These are phyloP conservation scores for Umbilicus rupestris DNA, from an alignment of 164 flowering plant species.

Conservation along the genomic window DNA sequence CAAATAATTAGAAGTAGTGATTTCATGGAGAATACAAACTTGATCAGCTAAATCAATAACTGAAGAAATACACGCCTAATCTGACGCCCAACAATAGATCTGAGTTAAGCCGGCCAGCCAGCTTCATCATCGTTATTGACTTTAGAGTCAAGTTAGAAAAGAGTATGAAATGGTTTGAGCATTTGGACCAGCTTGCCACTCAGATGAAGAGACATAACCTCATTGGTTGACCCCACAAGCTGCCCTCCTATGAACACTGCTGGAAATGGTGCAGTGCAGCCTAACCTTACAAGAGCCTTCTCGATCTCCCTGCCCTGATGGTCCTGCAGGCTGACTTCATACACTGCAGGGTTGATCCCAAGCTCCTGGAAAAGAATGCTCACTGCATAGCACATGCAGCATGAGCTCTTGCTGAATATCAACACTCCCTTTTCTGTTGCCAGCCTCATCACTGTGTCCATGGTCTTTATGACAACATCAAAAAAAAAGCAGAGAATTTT, in stretches of 20 bases:
- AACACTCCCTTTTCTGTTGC: slow-evolving; percentile 1
- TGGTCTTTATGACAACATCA: background rate
- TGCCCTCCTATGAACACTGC: slow-evolving; percentile 4
- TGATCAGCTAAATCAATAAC: too few relatives aligned
- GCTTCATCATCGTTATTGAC: too few relatives aligned
- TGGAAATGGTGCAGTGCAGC: slow-evolving; percentile 4
- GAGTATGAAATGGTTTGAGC: background rate
- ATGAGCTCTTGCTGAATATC: too few relatives aligned
- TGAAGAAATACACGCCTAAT: too few relatives aligned
- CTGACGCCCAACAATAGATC: too few relatives aligned
- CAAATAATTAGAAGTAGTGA: too few relatives aligned
- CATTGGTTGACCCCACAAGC: too few relatives aligned
- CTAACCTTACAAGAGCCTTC: slow-evolving; percentile 2
- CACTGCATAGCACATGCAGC: slow-evolving; percentile 2
- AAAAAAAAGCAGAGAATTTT: too few relatives aligned
- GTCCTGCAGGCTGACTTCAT: background rate
- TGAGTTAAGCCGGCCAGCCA: too few relatives aligned
- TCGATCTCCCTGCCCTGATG: background rate
- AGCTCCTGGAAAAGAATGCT: background rate
- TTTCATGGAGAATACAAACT: too few relatives aligned
- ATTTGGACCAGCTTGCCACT: slow-evolving; percentile 3
- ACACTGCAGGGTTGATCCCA: background rate
- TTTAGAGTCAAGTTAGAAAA: background rate
- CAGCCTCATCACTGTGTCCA: slow-evolving; percentile 3
- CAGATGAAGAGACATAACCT: slow-evolving; percentile 1